Conservation (phyloP, 2,329 filamentous ascomycete genomes). For the Aspergillus pseudoviridinutans region DNA sequence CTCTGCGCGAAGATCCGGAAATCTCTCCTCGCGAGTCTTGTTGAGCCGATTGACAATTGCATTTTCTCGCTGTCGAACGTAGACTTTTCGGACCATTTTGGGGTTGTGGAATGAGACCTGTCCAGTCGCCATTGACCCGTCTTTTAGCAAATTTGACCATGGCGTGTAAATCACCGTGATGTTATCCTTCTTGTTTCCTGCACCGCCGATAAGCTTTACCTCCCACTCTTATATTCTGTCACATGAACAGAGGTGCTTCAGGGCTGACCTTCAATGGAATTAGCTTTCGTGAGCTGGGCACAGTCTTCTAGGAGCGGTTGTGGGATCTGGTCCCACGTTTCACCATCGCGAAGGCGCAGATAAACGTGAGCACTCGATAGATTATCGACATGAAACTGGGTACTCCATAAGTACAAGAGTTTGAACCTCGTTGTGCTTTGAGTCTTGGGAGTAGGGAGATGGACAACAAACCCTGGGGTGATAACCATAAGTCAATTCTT, state of each 20-base stretch:
- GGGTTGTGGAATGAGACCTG: slow-evolving; percentile 93
- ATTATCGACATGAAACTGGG: slow-evolving; percentile 93
- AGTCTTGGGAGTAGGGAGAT: background rate
- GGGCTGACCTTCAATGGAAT: slow-evolving; percentile 82
- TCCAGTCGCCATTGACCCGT: slow-evolving; percentile 90
- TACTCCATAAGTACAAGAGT: slow-evolving; percentile 3
- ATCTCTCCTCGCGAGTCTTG: slow-evolving; percentile 89
- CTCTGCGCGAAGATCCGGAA: slow-evolving; percentile 77
- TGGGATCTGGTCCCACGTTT: slow-evolving; percentile 80
- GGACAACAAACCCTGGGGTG: slow-evolving; percentile 28
- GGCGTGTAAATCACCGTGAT: slow-evolving; percentile 95
- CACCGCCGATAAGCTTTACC: slow-evolving; percentile 12
- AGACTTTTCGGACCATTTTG: slow-evolving; percentile 74
- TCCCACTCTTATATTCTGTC: background rate
- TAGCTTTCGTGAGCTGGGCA: slow-evolving; percentile 97
- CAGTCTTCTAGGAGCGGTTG: slow-evolving; percentile 74
- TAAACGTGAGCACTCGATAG: slow-evolving; percentile 96
- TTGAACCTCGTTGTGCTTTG: background rate
- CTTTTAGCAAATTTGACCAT: slow-evolving; percentile 94
- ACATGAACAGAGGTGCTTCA: background rate
- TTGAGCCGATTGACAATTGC: slow-evolving; percentile 94
- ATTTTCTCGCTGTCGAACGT: slow-evolving; percentile 79
- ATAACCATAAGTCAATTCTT: background rate
- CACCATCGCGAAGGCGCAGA: slow-evolving; percentile 72
- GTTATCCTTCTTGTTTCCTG: slow-evolving; percentile 98